These are phyloP conservation scores for Elaeagnus macrophylla DNA, from an alignment of 306 rosid genomes.

Conservation along the genomic window DNA sequence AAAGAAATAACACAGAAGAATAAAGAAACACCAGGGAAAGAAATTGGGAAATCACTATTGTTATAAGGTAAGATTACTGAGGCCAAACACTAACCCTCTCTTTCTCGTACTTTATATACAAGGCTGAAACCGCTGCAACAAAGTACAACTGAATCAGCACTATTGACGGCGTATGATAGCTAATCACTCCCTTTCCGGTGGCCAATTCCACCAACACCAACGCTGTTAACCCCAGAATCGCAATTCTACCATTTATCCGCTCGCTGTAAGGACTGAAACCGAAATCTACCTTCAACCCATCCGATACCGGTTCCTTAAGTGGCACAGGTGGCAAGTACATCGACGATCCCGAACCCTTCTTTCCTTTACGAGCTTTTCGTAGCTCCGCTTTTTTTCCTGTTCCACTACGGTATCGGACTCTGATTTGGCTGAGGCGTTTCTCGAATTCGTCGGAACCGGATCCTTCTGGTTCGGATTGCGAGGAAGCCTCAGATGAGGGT, in stretches of 20 bases:
- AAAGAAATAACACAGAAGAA: neutral
- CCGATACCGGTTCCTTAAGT: slow-evolving; percentile 58
- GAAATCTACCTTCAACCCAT: slow-evolving; percentile 55
- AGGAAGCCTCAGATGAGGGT: slow-evolving; percentile 29
- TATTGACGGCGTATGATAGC: slow-evolving; percentile 58
- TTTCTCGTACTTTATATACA: slow-evolving; percentile 61
- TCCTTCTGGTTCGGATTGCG: neutral
- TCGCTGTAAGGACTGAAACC: slow-evolving; percentile 80
- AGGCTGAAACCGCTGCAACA: slow-evolving; percentile 58
- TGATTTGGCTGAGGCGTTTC: slow-evolving; percentile 37
- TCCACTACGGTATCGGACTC: slow-evolving; percentile 65
- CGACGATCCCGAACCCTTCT: slow-evolving; percentile 20
- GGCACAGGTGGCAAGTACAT: slow-evolving; percentile 71
- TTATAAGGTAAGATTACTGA: neutral
- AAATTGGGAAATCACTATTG: no score
- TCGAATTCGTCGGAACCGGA: slow-evolving; percentile 39
- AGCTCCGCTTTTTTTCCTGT: slow-evolving; percentile 75
- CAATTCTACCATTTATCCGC: slow-evolving; percentile 58
- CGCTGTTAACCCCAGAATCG: slow-evolving; percentile 62
- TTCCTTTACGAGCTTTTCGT: slow-evolving; percentile 47
- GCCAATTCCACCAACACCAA: slow-evolving; percentile 70
- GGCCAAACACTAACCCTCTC: slow-evolving; percentile 84
- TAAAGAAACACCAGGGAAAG: no score
- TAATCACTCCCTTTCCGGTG: slow-evolving; percentile 70
- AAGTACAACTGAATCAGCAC: slow-evolving; percentile 65